A percentile compares a stretch with the other conserved stretches of the same genome.
Evolutionary conservation across 768 basidiomycete genomes (phyloP).

Genomic region (Mycena venus): DNA sequence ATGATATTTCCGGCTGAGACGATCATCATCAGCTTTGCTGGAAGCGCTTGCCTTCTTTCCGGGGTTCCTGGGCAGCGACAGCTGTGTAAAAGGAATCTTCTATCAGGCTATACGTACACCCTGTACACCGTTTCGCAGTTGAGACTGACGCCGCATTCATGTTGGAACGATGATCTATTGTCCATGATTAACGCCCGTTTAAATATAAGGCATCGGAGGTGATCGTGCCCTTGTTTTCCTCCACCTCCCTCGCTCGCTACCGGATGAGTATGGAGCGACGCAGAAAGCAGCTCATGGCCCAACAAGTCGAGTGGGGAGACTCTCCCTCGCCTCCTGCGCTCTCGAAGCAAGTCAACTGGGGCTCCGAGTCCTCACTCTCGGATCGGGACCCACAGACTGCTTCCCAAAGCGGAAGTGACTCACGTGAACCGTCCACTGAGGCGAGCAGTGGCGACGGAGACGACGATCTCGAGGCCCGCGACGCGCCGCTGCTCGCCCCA

Average conservation of each 20-base stretch:
- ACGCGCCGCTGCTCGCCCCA: neutral
- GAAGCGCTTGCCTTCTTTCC: neutral
- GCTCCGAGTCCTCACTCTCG: neutral
- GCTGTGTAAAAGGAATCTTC: neutral
- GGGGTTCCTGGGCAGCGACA: neutral
- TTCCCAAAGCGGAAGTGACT: slow-evolving; percentile 2
- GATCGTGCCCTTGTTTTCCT: neutral
- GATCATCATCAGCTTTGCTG: neutral
- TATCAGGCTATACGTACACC: neutral
- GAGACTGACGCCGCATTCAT: neutral
- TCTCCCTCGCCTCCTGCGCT: slow-evolving; percentile 23
- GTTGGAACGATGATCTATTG: neutral
- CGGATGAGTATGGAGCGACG: slow-evolving; percentile 38
- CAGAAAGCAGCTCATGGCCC: slow-evolving; percentile 37
- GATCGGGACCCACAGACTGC: neutral
- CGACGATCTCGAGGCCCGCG: neutral
- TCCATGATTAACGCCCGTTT: slow-evolving; percentile 15
- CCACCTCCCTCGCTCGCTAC: neutral
- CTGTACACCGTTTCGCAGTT: neutral
- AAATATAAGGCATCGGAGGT: neutral
- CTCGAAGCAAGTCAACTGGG: slow-evolving; percentile 6
- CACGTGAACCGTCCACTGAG: neutral
- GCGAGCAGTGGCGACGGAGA: neutral
- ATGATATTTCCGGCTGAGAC: neutral
- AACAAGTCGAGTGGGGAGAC: slow-evolving; percentile 35